These are phyloP conservation scores for Fragilariopsis cylindrus DNA, from an alignment of 108 stramenopile genomes.

Conservation along the genomic window DNA sequence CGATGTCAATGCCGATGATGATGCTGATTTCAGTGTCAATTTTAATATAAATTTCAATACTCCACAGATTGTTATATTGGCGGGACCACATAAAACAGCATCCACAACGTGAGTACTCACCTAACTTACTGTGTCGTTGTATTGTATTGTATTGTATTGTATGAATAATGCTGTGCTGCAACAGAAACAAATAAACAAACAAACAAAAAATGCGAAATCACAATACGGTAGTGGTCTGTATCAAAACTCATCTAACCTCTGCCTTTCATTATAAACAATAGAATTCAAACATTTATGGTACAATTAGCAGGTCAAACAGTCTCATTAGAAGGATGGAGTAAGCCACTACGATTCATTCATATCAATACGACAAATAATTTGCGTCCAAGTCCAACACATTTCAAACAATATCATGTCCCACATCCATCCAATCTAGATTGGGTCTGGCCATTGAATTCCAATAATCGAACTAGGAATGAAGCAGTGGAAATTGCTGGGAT, in stretches of 20 bases:
- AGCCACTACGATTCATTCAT: no score
- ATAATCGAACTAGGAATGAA: not conserved
- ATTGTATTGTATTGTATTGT: no score
- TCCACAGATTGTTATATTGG: not conserved
- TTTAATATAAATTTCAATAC: not conserved
- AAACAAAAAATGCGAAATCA: no score
- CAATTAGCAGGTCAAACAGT: not conserved
- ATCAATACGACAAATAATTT: no score
- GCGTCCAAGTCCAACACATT: no score
- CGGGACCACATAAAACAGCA: slow-evolving; percentile 17
- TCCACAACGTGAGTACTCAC: not conserved
- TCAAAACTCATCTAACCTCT: not conserved
- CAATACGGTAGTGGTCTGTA: no score
- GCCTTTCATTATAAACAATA: not conserved
- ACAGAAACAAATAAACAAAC: no score
- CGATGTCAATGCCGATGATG: no score
- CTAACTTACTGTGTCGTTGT: no score
- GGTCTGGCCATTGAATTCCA: not conserved
- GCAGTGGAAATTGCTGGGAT: no score
- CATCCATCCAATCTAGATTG: not conserved
- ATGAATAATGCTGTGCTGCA: no score
- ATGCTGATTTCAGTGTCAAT: no score
- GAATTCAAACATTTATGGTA: not conserved
- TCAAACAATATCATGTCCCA: not conserved
- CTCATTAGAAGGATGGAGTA: not conserved